These are phyloP conservation scores for Chaetomiaceae sp. DNA, from an alignment of 2,329 filamentous ascomycete species.

Conservation along the genomic window DNA sequence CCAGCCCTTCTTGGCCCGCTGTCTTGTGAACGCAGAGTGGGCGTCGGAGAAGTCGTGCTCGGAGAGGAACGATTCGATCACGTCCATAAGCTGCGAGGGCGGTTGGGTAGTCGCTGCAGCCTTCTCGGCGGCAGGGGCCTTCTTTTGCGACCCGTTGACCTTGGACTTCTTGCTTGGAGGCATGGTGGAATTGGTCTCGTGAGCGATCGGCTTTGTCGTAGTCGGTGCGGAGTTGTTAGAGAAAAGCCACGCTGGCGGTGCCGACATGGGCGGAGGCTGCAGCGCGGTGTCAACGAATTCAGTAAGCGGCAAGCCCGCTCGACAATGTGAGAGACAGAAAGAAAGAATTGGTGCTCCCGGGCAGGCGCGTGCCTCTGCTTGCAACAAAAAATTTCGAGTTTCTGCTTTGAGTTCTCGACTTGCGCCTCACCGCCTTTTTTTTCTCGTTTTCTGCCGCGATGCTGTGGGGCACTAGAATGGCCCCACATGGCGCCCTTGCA, in stretches of 20 bases:
- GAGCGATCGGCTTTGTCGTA: background rate
- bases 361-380: background rate
- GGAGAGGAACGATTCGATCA: slow-evolving; percentile 63
- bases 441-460: slow-evolving; percentile 17
- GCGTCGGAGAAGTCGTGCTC: slow-evolving; percentile 61
- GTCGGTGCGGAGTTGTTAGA: slow-evolving; percentile 22
- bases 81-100: slow-evolving; percentile 59
- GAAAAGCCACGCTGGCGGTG: slow-evolving; percentile 27
- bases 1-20: slow-evolving; percentile 52
- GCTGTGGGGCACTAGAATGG: background rate
- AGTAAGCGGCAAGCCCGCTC: background rate
- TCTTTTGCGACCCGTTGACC: slow-evolving; percentile 21
- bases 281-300: background rate
- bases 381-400: slow-evolving; percentile 8
- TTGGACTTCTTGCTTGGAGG: slow-evolving; percentile 23
- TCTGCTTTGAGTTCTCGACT: background rate
- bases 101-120: slow-evolving; percentile 33
- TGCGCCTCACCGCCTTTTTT: slow-evolving; percentile 20
- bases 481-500: slow-evolving; percentile 3
- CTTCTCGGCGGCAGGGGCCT: slow-evolving; percentile 15
- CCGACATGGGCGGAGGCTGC: slow-evolving; percentile 21
- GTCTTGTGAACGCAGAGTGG: slow-evolving; percentile 58
- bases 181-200: slow-evolving; percentile 14
- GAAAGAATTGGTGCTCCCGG: background rate
- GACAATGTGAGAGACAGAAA: background rate